phyloP scores from a whole-genome alignment of 2,329 filamentous ascomycete species.

The Cladosporium colombiae region DNA sequence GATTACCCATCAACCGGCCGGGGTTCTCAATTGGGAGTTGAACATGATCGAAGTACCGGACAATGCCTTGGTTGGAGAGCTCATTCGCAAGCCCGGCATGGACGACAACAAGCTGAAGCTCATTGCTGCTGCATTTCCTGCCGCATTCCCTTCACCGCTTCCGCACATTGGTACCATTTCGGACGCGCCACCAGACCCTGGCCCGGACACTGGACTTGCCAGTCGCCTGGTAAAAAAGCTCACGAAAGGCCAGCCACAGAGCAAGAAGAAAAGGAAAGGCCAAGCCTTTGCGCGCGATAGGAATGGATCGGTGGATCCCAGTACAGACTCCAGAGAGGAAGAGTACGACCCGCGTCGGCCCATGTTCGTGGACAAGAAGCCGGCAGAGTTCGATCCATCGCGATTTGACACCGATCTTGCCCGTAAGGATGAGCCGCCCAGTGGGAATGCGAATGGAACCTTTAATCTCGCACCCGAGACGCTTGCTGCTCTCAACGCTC shows the following conservation, averaged over 20 bases:
- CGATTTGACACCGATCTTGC: slow-evolving; percentile 36
- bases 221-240: slow-evolving; percentile 33
- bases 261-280: slow-evolving; percentile 33
- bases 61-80: slow-evolving; percentile 48
- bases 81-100: slow-evolving; percentile 57
- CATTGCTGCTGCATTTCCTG: slow-evolving; percentile 37
- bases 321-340: slow-evolving; percentile 44
- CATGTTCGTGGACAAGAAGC: slow-evolving; percentile 25
- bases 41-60: slow-evolving; percentile 64
- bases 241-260: slow-evolving; percentile 12
- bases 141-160: slow-evolving; percentile 44
- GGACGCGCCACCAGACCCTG: slow-evolving; percentile 22
- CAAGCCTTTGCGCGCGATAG: slow-evolving; percentile 22
- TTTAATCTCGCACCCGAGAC: slow-evolving; percentile 29
- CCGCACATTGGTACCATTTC: slow-evolving; percentile 45
- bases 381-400: slow-evolving; percentile 27
- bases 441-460: background rate
- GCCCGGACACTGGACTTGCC: slow-evolving; percentile 24
- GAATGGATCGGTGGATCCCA: slow-evolving; percentile 35
- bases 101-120: slow-evolving; percentile 52
- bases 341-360: slow-evolving; percentile 53
- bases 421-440: slow-evolving; percentile 21
- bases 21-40: slow-evolving; percentile 56
- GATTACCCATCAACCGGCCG: slow-evolving; percentile 53
- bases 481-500: slow-evolving; percentile 28